Conservation (phyloP, 176 grass and related monocot genomes). For the Alloteropsis semialata region DNA sequence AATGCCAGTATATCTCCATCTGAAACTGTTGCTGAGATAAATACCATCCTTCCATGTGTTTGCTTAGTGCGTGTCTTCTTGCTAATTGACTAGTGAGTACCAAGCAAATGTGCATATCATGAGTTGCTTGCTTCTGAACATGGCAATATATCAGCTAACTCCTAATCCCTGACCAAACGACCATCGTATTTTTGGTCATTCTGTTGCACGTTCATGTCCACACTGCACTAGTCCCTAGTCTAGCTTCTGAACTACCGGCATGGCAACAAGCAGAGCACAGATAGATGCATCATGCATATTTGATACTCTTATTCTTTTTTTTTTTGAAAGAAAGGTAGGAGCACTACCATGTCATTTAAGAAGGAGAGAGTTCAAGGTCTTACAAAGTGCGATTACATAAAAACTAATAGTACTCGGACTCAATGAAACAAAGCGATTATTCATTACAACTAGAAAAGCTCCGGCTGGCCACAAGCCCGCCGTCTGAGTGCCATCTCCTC, state of each 20-base stretch:
- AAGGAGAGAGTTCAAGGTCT: too few species aligned
- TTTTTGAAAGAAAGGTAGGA: too few species aligned
- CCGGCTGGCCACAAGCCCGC: too few species aligned
- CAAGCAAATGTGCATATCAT: not conserved
- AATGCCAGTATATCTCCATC: not conserved
- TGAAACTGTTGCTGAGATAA: not conserved
- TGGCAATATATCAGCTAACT: not conserved
- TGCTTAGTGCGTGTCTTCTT: not conserved
- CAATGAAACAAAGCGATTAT: too few species aligned
- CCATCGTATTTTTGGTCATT: not conserved
- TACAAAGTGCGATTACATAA: too few species aligned
- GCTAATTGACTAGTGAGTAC: not conserved
- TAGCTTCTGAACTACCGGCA: not conserved
- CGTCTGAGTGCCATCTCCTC: too few species aligned
- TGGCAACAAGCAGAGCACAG: not conserved
- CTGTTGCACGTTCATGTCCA: not conserved
- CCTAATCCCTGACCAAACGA: not conserved
- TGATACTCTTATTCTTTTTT: too few species aligned
- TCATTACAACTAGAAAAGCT: too few species aligned
- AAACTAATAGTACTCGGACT: too few species aligned
- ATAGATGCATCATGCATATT: not conserved
- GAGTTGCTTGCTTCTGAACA: not conserved
- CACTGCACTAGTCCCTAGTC: slow-evolving; percentile 6
- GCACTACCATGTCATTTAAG: too few species aligned
- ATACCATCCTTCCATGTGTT: not conserved